A percentile compares a stretch with the other conserved stretches of the same genome.
phyloP scores from a whole-genome alignment of 2,329 filamentous ascomycete genomes.

The Scorias spongiosa region DNA sequence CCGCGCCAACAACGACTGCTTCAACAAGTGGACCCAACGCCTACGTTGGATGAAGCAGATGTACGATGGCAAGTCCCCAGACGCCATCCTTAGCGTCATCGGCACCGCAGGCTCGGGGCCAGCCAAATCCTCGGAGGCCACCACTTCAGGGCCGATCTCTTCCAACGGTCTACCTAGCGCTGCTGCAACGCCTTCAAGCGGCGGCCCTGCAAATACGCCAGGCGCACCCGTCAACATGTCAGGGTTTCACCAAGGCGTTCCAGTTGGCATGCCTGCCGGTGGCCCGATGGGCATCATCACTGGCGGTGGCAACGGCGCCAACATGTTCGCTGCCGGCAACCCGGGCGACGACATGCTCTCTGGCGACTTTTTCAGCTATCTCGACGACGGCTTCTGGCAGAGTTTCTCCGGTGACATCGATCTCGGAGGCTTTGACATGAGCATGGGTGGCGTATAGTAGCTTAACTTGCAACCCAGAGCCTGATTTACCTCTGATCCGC shows the following conservation, averaged over 20 bases:
- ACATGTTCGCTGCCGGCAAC: neutral
- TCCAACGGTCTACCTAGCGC: neutral
- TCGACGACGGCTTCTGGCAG: constrained; percentile 14
- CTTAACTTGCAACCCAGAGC: too few species aligned
- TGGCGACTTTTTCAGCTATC: constrained; percentile 14
- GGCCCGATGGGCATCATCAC: too few species aligned
- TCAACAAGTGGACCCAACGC: constrained; percentile 15
- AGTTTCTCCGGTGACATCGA: constrained; percentile 9
- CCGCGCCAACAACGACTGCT: constrained; percentile 14
- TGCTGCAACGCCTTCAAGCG: neutral
- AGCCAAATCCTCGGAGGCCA: neutral
- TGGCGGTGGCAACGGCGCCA: neutral
- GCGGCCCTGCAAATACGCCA: neutral
- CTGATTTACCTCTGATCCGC: too few species aligned
- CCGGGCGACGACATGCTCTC: constrained; percentile 8
- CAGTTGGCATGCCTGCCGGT: neutral
- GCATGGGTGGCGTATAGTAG: neutral
- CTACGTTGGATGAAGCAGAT: constrained; percentile 14
- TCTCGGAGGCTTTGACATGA: constrained; percentile 4
- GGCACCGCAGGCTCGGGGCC: neutral
- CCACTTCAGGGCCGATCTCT: neutral
- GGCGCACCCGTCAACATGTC: neutral
- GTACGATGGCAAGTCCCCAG: constrained; percentile 11
- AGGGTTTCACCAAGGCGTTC: neutral
- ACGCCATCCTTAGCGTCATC: neutral